phyloP scores from a whole-genome alignment of 768 basidiomycete genomes.

The Rhizopogon sp. region DNA sequence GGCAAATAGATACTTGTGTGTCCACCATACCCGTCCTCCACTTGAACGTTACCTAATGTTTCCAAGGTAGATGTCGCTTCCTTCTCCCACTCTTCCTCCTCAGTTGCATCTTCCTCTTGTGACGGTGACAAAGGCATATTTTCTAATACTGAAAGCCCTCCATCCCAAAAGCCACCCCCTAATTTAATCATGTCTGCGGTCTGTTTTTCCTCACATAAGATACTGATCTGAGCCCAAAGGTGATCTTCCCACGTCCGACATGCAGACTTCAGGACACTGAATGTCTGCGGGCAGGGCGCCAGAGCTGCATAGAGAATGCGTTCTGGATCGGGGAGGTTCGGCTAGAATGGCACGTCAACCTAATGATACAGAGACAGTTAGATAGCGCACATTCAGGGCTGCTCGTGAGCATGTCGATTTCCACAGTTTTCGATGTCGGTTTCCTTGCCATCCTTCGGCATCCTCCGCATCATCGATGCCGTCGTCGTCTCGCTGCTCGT shows the following conservation, averaged over 20 bases:
- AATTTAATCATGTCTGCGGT: conserved; percentile 62
- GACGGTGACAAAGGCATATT: conserved; percentile 27
- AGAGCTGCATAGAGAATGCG: conserved; percentile 88
- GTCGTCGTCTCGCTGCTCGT: conserved; percentile 44
- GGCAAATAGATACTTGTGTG: not conserved
- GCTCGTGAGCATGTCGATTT: conserved; percentile 79
- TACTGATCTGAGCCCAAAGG: conserved; percentile 84
- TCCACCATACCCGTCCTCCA: conserved; percentile 56
- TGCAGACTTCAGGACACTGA: conserved; percentile 59
- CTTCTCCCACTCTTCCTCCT: conserved; percentile 58
- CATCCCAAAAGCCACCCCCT: conserved; percentile 78
- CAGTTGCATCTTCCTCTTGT: conserved; percentile 26
- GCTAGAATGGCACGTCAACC: conserved; percentile 26
- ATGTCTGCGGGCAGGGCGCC: conserved; percentile 65
- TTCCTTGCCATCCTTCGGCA: conserved; percentile 63
- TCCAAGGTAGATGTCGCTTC: conserved; percentile 59
- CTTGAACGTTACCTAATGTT: conserved; percentile 49
- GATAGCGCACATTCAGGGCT: conserved; percentile 60
- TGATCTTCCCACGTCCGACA: conserved; percentile 94
- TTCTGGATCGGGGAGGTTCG: conserved; percentile 62
- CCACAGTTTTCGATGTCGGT: conserved; percentile 77
- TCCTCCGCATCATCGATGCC: conserved; percentile 39
- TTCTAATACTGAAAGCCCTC: conserved; percentile 44
- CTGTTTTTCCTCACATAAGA: conserved; percentile 78
- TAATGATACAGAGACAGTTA: not conserved